These are phyloP conservation scores for Cladosporium velox DNA, from an alignment of 2,329 filamentous ascomycete species.

Conservation along the genomic window DNA sequence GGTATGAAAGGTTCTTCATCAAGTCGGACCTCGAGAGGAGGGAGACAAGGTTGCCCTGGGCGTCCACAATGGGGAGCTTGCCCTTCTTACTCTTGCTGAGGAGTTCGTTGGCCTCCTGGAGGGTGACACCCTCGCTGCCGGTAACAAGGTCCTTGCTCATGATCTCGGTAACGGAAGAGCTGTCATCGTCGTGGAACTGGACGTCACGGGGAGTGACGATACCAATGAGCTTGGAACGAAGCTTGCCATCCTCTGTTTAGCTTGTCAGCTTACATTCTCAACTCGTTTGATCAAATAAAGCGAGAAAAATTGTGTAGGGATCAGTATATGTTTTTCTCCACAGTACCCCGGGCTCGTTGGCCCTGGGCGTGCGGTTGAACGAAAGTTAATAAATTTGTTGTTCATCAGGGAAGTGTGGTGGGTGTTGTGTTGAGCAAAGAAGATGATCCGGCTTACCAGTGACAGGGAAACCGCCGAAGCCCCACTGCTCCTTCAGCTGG, in stretches of 20 bases:
- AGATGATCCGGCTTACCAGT: constrained; percentile 71
- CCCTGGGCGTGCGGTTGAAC: constrained; percentile 92
- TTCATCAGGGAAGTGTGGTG: constrained; percentile 67
- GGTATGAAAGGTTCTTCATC: constrained; percentile 98
- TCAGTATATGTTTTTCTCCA: constrained; percentile 36
- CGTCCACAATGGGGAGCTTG: constrained; percentile 55
- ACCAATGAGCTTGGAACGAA: constrained; percentile 93
- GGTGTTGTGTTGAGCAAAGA: constrained; percentile 8
- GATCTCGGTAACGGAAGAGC: constrained; percentile 76
- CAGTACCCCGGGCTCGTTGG: constrained; percentile 37
- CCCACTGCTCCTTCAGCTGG: constrained; percentile 94
- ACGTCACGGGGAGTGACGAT: constrained; percentile 98
- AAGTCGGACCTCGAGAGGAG: constrained; percentile 92
- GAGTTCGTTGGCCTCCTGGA: constrained; percentile 88
- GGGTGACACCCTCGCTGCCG: constrained; percentile 76
- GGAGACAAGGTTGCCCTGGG: constrained; percentile 61
- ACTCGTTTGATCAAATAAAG: not conserved
- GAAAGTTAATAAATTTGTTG: constrained; percentile 92
- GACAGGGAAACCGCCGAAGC: constrained; percentile 96
- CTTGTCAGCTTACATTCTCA: constrained; percentile 18
- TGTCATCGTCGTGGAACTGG: constrained; percentile 82
- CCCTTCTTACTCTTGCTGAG: constrained; percentile 97
- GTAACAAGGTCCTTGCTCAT: constrained; percentile 97
- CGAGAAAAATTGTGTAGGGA: not conserved
- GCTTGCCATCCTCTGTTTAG: constrained; percentile 76